Evolutionary conservation across 2,329 filamentous ascomycete genomes (phyloP), one percentile per base, ranked within the genome.

Genomic region (Emmonsiellopsis sp.): DNA sequence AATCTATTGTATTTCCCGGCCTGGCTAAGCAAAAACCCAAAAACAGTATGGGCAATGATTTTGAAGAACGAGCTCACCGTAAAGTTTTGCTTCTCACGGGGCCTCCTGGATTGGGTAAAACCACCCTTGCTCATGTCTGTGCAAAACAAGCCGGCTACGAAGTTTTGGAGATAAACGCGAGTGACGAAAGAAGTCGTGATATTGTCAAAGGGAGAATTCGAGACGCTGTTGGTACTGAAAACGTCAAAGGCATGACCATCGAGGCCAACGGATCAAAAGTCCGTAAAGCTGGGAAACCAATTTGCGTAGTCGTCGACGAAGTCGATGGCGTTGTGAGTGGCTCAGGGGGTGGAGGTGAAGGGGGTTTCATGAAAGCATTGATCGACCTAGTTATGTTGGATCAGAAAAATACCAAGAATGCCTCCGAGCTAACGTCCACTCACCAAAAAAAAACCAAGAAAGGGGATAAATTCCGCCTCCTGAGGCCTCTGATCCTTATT

Each of bases 161-260:
- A 63, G 87, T 95, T 1, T 81, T 97, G 65, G 93, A 98, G 67
- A 95, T 98, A 71, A 98, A 98, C 63, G 93, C 94, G 7, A 97
- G 92, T 62, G 93, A 98, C 65, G 94, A 98, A 65, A 81, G 93
- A 62, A 95, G 89, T 64, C 80, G 81, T 33, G 84, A 92, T 63
- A 89, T 98, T 1, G 93, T 98, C 37, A 93, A 88, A 65, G 89
- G 88, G 6, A 81, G 90, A 13, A 96, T 98, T 59, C 81, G 88
- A 61, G 95, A 95, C 53, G 92, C 88, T 67, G 79, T 98, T 36
- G 91, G 88, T 0, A 98, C 93, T 0, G 92, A 98, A 68, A 96
- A 88, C 55, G 92, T 98, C 56, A 93, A 88, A 65, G 81, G 76
- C 49, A 82, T 69, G 64, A 79, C 69, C 33, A 63, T 72, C 9